A percentile compares a stretch with the other conserved stretches of the same genome.
phyloP scores from a whole-genome alignment of 371 early-diverging fungal genomes.

The Apophysomyces sp. region DNA sequence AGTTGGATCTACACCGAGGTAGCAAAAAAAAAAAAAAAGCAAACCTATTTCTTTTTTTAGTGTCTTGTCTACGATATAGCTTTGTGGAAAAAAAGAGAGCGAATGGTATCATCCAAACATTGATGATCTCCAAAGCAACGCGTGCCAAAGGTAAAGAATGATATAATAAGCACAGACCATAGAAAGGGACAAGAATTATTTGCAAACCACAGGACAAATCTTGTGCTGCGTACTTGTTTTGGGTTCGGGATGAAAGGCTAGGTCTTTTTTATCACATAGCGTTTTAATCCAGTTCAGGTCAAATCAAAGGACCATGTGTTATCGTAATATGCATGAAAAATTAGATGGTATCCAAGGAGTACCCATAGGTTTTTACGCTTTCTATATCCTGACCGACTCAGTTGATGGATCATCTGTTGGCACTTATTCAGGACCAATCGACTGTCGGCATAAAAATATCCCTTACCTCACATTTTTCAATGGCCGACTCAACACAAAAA shows the following conservation, averaged over 20 bases:
- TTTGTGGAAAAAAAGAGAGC: background rate
- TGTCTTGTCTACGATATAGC: no score
- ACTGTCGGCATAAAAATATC: slow-evolving; percentile 1
- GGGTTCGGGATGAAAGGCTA: no score
- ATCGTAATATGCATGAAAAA: background rate
- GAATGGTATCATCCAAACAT: slow-evolving; percentile 1
- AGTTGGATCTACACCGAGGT: background rate
- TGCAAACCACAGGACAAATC: background rate
- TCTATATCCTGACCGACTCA: background rate
- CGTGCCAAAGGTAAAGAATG: background rate
- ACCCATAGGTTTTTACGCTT: no score
- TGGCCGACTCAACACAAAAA: background rate
- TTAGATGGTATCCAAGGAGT: no score
- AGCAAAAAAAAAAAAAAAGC: background rate
- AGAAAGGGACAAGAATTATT: background rate
- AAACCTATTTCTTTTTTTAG: background rate
- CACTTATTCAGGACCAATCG: slow-evolving; percentile 1
- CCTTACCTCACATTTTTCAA: background rate
- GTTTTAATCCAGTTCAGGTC: background rate
- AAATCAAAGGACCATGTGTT: background rate
- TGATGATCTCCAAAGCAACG: background rate
- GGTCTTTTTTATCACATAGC: background rate
- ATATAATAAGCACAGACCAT: background rate
- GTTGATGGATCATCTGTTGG: background rate
- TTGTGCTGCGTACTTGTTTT: background rate